Evolutionary conservation across 2,329 filamentous ascomycete genomes (phyloP).

Genomic region (Fusarium sp.): DNA sequence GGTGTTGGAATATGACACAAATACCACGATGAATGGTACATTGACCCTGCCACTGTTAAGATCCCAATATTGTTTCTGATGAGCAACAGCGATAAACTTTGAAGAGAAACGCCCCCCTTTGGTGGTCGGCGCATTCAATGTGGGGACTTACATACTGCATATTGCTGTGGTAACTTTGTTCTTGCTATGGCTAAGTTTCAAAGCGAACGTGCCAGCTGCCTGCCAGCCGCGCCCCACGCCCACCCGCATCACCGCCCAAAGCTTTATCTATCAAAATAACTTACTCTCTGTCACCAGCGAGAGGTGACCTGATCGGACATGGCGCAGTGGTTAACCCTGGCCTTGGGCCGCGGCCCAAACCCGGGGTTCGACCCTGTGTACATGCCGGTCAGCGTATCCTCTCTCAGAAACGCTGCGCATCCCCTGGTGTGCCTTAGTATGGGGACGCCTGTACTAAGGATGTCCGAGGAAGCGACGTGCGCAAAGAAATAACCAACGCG

Average conservation of each 20-base stretch:
- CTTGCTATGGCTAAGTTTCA: slow-evolving; percentile 2
- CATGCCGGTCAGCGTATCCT: not conserved
- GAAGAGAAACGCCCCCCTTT: not conserved
- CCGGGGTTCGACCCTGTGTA: slow-evolving; percentile 16
- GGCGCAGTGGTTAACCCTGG: slow-evolving; percentile 11
- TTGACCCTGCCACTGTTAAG: not conserved
- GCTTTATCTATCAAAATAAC: slow-evolving; percentile 19
- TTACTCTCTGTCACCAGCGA: slow-evolving; percentile 16
- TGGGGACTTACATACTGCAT: not conserved
- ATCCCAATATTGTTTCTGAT: not conserved
- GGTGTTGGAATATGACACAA: not conserved
- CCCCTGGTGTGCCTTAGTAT: slow-evolving; percentile 33
- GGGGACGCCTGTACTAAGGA: slow-evolving; percentile 21
- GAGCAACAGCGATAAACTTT: not conserved
- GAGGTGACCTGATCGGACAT: slow-evolving; percentile 2
- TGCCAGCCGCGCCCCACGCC: slow-evolving; percentile 21
- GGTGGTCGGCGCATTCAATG: not conserved
- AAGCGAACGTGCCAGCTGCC: slow-evolving; percentile 11
- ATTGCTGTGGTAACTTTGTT: slow-evolving; percentile 7
- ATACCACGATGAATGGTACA: not conserved
- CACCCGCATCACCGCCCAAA: not conserved
- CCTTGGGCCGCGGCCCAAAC: slow-evolving; percentile 8
- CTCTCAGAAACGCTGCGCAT: slow-evolving; percentile 43
- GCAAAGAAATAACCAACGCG: slow-evolving; percentile 50
- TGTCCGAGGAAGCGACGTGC: slow-evolving; percentile 41